A percentile compares a stretch with the other conserved stretches of the same genome.
phyloP scores from a whole-genome alignment of 305 asterid genomes.

The Monarda citriodora region DNA sequence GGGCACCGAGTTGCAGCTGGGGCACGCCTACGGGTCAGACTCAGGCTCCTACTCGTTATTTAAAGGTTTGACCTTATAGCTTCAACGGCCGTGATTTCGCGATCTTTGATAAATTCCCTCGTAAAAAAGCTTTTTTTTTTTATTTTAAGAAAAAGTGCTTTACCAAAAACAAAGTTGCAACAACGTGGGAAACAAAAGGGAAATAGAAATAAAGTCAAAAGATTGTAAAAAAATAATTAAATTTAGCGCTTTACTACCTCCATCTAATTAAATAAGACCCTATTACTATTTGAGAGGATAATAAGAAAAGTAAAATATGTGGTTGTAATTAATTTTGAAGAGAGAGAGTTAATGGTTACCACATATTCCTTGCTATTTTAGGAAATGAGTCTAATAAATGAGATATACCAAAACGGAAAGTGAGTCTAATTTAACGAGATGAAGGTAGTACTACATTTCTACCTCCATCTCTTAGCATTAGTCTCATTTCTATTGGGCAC shows the following conservation, averaged over 20 bases:
- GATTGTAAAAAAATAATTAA: constrained; percentile 28
- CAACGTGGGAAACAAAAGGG: constrained; percentile 58
- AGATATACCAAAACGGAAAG: no score
- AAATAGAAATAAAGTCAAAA: constrained; percentile 54
- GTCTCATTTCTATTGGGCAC: no score
- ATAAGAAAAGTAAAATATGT: no score
- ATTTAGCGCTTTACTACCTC: constrained; percentile 23
- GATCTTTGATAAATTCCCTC: constrained; percentile 11
- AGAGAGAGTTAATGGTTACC: no score
- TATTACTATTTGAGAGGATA: no score
- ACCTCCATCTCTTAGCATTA: no score
- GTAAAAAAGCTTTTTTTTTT: neutral
- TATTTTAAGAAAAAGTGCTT: constrained; percentile 40
- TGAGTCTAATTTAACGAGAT: no score
- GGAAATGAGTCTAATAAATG: no score
- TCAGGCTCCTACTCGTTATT: constrained; percentile 26
- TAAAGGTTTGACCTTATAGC: constrained; percentile 69
- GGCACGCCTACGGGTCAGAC: constrained; percentile 47
- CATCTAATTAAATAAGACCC: no score
- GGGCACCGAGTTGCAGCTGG: constrained; percentile 34
- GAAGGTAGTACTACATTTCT: no score
- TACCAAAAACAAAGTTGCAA: constrained; percentile 38
- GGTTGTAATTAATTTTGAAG: no score
- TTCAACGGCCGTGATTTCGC: constrained; percentile 39
- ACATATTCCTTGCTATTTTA: no score